Evolutionary conservation across 2,329 filamentous ascomycete genomes (phyloP).

Genomic region (Ciborinia camelliae): DNA sequence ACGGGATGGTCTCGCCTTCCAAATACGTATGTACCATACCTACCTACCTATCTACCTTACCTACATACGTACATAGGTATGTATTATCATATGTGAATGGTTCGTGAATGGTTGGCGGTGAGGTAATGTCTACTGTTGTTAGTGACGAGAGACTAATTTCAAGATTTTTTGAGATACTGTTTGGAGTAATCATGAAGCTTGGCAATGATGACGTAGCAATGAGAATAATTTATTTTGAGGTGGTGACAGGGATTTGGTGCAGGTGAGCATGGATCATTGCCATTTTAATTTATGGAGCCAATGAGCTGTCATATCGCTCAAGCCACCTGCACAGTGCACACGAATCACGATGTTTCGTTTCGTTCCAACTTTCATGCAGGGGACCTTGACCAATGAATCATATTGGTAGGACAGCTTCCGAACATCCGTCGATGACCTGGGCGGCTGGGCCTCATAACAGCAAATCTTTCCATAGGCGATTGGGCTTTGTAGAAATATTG

Average conservation of each 20-base stretch:
- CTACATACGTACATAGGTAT: too few relatives aligned
- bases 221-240: not conserved
- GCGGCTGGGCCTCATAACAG: not conserved
- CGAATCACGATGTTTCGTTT: not conserved
- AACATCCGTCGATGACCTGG: not conserved
- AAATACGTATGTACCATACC: too few relatives aligned
- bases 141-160: not conserved
- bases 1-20: not conserved
- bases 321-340: constrained; percentile 1
- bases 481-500: too few relatives aligned
- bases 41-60: too few relatives aligned
- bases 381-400: not conserved
- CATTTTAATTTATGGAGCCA: constrained; percentile 10
- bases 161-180: not conserved
- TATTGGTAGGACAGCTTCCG: not conserved
- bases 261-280: not conserved
- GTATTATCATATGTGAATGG: constrained; percentile 3
- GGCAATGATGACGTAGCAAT: constrained; percentile 13
- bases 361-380: not conserved
- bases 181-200: constrained; percentile 1
- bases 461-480: not conserved
- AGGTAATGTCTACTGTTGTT: not conserved
- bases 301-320: constrained; percentile 9
- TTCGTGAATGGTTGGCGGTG: constrained; percentile 13
- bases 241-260: not conserved